Evolutionary conservation across 768 basidiomycete genomes (phyloP).

Genomic region (Exsudoporus frostii): DNA sequence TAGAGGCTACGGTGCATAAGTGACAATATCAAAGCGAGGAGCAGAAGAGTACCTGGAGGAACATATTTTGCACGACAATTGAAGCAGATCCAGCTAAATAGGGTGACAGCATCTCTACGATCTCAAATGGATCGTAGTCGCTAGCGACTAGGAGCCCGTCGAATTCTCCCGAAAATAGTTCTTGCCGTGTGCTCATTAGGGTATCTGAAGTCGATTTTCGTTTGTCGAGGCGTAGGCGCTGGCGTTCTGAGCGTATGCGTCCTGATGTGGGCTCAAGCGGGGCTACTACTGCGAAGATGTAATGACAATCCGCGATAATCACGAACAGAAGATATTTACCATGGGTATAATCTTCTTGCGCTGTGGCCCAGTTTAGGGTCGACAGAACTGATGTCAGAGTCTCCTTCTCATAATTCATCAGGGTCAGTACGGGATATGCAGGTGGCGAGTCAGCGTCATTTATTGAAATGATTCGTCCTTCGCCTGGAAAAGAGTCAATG

Average conservation of each 20-base stretch:
- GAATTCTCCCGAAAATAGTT: slow-evolving; percentile 83
- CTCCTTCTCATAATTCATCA: slow-evolving; percentile 81
- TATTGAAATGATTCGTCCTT: slow-evolving; percentile 79
- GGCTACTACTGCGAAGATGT: slow-evolving; percentile 45
- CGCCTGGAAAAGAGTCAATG: slow-evolving; percentile 42
- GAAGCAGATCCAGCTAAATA: slow-evolving; percentile 84
- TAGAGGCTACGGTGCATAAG: slow-evolving; percentile 51
- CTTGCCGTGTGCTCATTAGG: slow-evolving; percentile 64
- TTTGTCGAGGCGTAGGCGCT: slow-evolving; percentile 69
- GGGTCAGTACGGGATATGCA: slow-evolving; percentile 74
- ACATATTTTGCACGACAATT: slow-evolving; percentile 83
- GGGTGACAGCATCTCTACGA: slow-evolving; percentile 68
- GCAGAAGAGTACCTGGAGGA: slow-evolving; percentile 54
- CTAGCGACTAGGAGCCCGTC: slow-evolving; percentile 86
- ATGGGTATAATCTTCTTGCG: slow-evolving; percentile 71
- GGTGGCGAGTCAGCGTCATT: slow-evolving; percentile 92
- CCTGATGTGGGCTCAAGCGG: slow-evolving; percentile 57
- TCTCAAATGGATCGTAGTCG: slow-evolving; percentile 80
- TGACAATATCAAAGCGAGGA: not conserved
- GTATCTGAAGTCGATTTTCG: slow-evolving; percentile 68
- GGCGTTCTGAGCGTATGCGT: slow-evolving; percentile 66
- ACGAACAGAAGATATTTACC: slow-evolving; percentile 36
- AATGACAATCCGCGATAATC: not conserved
- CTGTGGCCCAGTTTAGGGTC: slow-evolving; percentile 88
- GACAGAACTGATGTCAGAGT: slow-evolving; percentile 51